Conservation (phyloP, 192 early-diverging fungal species). For the Kickxella alabastrina region DNA sequence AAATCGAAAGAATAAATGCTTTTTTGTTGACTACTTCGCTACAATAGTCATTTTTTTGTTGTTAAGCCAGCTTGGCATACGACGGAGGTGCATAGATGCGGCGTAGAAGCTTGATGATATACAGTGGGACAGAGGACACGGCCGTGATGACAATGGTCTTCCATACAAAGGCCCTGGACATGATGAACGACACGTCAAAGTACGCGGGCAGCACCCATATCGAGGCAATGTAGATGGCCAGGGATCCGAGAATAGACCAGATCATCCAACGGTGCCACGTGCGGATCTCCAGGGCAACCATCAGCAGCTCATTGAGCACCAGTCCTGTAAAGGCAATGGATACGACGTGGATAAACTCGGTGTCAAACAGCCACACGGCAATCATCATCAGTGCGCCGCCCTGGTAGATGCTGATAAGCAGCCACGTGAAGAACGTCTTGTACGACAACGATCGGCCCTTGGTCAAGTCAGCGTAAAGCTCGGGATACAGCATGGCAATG, state of each 20-base stretch:
- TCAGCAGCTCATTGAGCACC: slow-evolving; percentile 91
- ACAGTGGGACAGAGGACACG: slow-evolving; percentile 81
- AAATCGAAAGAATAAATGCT: too few species aligned
- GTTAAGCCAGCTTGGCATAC: slow-evolving; percentile 80
- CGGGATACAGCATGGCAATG: slow-evolving; percentile 87
- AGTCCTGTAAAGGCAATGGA: slow-evolving; percentile 93
- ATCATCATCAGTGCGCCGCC: slow-evolving; percentile 93
- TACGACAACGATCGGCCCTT: slow-evolving; percentile 90
- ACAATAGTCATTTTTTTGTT: too few species aligned
- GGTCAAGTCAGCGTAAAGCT: slow-evolving; percentile 90
- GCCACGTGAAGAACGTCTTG: slow-evolving; percentile 93
- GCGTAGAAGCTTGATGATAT: slow-evolving; percentile 76
- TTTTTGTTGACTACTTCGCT: too few species aligned
- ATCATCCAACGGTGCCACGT: slow-evolving; percentile 94
- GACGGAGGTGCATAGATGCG: slow-evolving; percentile 81
- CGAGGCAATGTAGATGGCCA: slow-evolving; percentile 79
- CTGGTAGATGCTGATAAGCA: slow-evolving; percentile 94
- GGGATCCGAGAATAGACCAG: slow-evolving; percentile 74
- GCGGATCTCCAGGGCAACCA: slow-evolving; percentile 92
- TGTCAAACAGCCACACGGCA: slow-evolving; percentile 90
- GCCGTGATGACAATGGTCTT: slow-evolving; percentile 87
- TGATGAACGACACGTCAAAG: slow-evolving; percentile 88
- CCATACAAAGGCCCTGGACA: slow-evolving; percentile 81
- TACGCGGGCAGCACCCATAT: slow-evolving; percentile 87
- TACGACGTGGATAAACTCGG: slow-evolving; percentile 92